Evolutionary conservation across 352 stramenopile genomes (phyloP).

Genomic region (Peronospora destructor): DNA sequence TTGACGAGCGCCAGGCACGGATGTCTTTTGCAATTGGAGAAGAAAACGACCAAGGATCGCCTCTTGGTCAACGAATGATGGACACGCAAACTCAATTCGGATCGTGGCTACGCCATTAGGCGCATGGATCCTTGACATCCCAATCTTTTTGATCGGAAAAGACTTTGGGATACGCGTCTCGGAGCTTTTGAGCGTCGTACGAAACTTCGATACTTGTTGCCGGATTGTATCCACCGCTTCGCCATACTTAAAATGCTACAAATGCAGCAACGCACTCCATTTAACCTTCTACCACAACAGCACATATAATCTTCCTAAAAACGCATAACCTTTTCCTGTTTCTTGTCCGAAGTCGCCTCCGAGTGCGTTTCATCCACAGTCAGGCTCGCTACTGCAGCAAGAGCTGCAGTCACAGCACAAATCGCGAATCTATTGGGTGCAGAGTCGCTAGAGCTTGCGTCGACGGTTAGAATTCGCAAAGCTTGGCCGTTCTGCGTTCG

Average conservation of each 20-base stretch:
- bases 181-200: conserved; percentile 58
- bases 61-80: conserved; percentile 68
- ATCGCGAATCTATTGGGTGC: conserved; percentile 6
- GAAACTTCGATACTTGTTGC: conserved; percentile 71
- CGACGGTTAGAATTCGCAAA: conserved; percentile 6
- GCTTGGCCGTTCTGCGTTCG: conserved; percentile 1
- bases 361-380: conserved; percentile 7
- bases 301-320: conserved; percentile 6
- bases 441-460: conserved; percentile 7
- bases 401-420: conserved; percentile 17
- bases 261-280: neutral
- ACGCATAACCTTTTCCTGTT: conserved; percentile 26
- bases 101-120: conserved; percentile 81
- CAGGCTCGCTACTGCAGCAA: conserved; percentile 10
- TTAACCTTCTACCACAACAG: neutral
- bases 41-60: conserved; percentile 68
- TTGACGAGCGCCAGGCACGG: conserved; percentile 16
- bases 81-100: conserved; percentile 76
- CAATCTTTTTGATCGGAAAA: conserved; percentile 79
- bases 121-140: conserved; percentile 66
- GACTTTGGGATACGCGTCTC: conserved; percentile 68
- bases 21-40: conserved; percentile 39
- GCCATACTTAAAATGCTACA: conserved; percentile 54
- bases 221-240: conserved; percentile 64
- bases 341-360: conserved; percentile 21